These are phyloP conservation scores for Rhamnella rubrinervis DNA, from an alignment of 331 rosid species.

Conservation along the genomic window DNA sequence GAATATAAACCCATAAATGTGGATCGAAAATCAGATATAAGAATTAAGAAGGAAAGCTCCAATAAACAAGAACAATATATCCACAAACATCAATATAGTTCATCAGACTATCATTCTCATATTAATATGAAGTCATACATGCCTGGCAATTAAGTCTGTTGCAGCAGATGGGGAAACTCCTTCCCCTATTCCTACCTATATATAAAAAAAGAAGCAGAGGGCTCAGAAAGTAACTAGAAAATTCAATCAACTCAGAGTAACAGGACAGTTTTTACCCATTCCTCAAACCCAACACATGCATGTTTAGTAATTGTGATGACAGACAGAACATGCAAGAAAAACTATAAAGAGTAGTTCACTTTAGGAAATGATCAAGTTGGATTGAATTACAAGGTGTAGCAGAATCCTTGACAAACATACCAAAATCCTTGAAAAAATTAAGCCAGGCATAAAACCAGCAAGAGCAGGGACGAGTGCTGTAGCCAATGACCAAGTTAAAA, in stretches of 20 bases:
- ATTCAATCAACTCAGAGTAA: conserved; percentile 15
- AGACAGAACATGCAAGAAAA: background rate
- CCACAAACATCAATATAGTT: background rate
- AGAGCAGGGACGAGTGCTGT: conserved; percentile 77
- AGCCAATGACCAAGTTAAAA: conserved; percentile 82
- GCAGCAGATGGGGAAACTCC: conserved; percentile 99
- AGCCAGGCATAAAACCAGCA: conserved; percentile 88
- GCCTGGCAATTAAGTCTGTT: conserved; percentile 98
- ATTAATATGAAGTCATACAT: conserved; percentile 43
- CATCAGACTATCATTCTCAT: background rate
- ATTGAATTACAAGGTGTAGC: background rate
- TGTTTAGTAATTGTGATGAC: background rate
- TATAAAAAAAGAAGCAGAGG: conserved; percentile 24
- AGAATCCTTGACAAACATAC: conserved; percentile 37
- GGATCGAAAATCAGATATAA: conserved; percentile 1
- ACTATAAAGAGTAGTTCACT: background rate
- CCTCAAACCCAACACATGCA: background rate
- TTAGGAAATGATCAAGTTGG: background rate
- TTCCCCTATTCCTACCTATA: conserved; percentile 98
- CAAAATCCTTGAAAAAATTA: conserved; percentile 77
- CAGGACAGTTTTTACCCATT: background rate
- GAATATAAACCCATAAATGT: conserved; percentile 16
- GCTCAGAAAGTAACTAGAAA: conserved; percentile 24
- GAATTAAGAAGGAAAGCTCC: background rate
- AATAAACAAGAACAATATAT: background rate